phyloP scores from a whole-genome alignment of 345 rosid genomes.

The Citrus mangshanensis region DNA sequence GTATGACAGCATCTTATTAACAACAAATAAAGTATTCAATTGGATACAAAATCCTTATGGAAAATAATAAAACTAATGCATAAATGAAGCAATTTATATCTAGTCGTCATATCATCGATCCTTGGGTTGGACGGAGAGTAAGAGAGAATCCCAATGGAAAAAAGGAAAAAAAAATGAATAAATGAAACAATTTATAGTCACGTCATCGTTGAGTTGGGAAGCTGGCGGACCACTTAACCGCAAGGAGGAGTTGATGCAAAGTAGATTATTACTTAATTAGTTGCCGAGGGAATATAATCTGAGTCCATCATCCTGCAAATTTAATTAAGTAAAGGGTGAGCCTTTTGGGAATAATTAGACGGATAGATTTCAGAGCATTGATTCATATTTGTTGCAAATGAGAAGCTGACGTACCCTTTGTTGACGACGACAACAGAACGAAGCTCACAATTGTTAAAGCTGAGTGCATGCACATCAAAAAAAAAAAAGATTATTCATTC shows the following conservation, averaged over 20 bases:
- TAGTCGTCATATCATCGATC: too few species aligned
- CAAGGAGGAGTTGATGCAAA: too few species aligned
- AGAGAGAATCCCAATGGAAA: neutral
- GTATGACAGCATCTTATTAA: neutral
- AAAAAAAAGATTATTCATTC: neutral
- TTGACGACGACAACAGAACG: slow-evolving; percentile 4
- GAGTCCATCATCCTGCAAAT: slow-evolving; percentile 6
- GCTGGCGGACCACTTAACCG: accelerated
- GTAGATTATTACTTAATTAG: neutral
- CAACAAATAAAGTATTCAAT: neutral
- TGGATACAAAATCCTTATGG: neutral
- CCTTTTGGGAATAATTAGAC: neutral
- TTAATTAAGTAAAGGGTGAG: accelerated
- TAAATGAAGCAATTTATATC: neutral
- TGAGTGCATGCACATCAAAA: neutral
- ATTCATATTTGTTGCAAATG: neutral
- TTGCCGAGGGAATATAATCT: neutral
- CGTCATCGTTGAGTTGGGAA: neutral
- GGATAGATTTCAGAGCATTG: neutral
- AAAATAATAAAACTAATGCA: neutral
- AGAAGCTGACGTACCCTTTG: neutral
- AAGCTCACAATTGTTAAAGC: slow-evolving; percentile 11
- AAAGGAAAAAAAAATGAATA: neutral
- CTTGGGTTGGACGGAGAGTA: too few species aligned
- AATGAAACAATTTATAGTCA: neutral